Conservation (phyloP, 2,329 filamentous ascomycete genomes). For the Venturia pyrina region DNA sequence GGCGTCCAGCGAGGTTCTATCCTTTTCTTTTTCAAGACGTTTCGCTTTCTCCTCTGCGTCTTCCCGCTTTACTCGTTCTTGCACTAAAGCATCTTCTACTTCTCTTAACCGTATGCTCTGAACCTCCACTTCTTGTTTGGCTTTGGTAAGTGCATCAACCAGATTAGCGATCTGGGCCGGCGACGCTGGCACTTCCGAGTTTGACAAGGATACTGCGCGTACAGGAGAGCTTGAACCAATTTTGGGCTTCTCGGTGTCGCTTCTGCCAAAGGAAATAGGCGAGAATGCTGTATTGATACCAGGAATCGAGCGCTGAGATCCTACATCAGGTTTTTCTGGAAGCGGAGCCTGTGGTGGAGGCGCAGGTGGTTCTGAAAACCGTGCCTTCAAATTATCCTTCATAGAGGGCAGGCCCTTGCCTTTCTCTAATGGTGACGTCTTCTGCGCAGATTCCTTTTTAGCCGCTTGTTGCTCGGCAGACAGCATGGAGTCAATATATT, state of each 20-base stretch:
- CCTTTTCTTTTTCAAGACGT: conserved; percentile 53
- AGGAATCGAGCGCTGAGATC: conserved; percentile 19
- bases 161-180: conserved; percentile 71
- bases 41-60: conserved; percentile 74
- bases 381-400: conserved; percentile 65
- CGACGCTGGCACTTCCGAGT: conserved; percentile 40
- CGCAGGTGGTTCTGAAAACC: conserved; percentile 87
- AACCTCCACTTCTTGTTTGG: conserved; percentile 79
- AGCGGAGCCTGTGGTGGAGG: conserved; percentile 88
- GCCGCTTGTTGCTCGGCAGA: conserved; percentile 49
- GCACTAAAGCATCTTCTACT: conserved; percentile 65
- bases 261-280: conserved; percentile 60
- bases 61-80: conserved; percentile 73
- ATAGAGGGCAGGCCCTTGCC: conserved; percentile 29
- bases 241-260: conserved; percentile 65
- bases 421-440: conserved; percentile 27
- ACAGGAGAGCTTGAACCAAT: conserved; percentile 47
- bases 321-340: conserved; percentile 78
- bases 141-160: conserved; percentile 71
- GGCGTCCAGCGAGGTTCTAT: conserved; percentile 29
- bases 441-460: conserved; percentile 39
- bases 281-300: conserved; percentile 24
- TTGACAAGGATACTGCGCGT: conserved; percentile 32
- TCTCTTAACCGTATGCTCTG: conserved; percentile 71
- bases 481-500: conserved; percentile 69